Percentiles rank a stretch among this genome's conserved stretches.
phyloP scores from a whole-genome alignment of 345 rosid species.

The Lepidium sativum region DNA sequence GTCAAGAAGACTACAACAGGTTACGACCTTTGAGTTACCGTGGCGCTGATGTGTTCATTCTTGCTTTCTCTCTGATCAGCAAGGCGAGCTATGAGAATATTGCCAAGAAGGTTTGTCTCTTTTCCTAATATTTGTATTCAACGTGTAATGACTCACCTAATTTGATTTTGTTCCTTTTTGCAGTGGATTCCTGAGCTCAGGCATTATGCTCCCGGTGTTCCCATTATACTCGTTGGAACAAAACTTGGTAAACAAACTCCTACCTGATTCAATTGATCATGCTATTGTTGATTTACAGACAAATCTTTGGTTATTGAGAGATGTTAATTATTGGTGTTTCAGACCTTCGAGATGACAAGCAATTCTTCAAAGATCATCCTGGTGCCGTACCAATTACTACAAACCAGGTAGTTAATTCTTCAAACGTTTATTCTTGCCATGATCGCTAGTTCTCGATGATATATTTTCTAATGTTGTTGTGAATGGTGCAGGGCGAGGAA shows the following conservation, averaged over 20 bases:
- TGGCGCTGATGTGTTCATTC: conserved; percentile 91
- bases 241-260: conserved; percentile 50
- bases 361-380: conserved; percentile 61
- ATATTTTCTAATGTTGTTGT: background rate
- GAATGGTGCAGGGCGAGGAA: conserved; percentile 72
- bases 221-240: conserved; percentile 81
- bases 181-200: conserved; percentile 96
- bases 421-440: background rate
- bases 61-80: conserved; percentile 95
- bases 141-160: background rate
- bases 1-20: conserved; percentile 90
- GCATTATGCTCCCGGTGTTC: conserved; percentile 91
- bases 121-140: background rate
- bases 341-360: conserved; percentile 73
- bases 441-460: background rate
- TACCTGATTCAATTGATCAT: background rate
- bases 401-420: conserved; percentile 35
- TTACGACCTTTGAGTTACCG: conserved; percentile 84
- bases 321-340: conserved; percentile 1
- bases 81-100: conserved; percentile 98
- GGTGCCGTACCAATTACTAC: conserved; percentile 64
- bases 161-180: conserved; percentile 1
- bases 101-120: conserved; percentile 63
- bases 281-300: background rate
- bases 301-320: background rate